Conservation (phyloP, 1,284 basidiomycete genomes). For the Veloboletus limbatus region DNA sequence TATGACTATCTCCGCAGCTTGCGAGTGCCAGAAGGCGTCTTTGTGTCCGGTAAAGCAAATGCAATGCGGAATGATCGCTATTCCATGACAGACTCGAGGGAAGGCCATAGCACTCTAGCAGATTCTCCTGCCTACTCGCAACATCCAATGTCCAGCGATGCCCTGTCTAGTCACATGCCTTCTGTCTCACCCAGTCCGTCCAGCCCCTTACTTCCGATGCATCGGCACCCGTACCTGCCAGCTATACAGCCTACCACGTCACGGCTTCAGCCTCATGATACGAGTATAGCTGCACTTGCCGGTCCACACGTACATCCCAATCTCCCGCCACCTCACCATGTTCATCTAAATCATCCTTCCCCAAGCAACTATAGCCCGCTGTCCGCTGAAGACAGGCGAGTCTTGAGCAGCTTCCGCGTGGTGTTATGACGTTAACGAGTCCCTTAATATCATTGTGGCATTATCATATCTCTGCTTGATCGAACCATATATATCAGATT, state of each 20-base stretch:
- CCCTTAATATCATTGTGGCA: conserved; percentile 13
- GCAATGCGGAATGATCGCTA: conserved; percentile 42
- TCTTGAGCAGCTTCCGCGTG: conserved; percentile 54
- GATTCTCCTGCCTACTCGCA: conserved; percentile 13
- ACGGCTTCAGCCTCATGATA: conserved; percentile 9
- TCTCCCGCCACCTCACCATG: conserved; percentile 21
- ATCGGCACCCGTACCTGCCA: conserved; percentile 23
- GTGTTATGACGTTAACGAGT: conserved; percentile 36
- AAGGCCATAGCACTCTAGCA: conserved; percentile 5
- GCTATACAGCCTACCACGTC: conserved; percentile 18
- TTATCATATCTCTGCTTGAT: background rate
- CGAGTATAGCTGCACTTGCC: conserved; percentile 24
- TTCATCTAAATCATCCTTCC: conserved; percentile 27
- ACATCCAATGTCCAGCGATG: conserved; percentile 24
- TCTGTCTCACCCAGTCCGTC: conserved; percentile 40
- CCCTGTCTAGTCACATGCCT: conserved; percentile 37
- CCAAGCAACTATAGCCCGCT: conserved; percentile 45
- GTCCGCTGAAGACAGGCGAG: conserved; percentile 57
- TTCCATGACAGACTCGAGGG: conserved; percentile 27
- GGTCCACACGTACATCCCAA: conserved; percentile 22
- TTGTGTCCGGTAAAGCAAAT: conserved; percentile 61
- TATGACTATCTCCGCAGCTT: conserved; percentile 67
- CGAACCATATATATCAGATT: background rate
- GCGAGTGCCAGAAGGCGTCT: conserved; percentile 60
- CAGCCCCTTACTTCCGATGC: conserved; percentile 27